Base-by-base conservation (phyloP, 768 basidiomycete species). In the Sporobolomyces pararoseus region DNA sequence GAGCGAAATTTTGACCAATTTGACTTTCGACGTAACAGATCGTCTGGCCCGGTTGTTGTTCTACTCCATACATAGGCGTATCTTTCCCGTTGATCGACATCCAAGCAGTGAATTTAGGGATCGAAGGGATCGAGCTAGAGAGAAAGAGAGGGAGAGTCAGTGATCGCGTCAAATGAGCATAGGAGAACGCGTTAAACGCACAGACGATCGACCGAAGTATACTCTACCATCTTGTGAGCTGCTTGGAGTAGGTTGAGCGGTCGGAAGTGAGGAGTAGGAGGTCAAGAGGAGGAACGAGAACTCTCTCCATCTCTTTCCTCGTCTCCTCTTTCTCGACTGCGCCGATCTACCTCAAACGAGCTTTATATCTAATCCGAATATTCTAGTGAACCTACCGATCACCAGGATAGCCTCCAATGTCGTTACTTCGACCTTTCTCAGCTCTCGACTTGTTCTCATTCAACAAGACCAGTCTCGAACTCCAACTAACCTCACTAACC, bases 391-490 rank as follows among this genome's bases (percentile, higher is more conserved):
- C n/a, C n/a, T n/a, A n/a, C n/a, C n/a, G n/a, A n/a, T n/a, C n/a
- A n/a, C n/a, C n/a, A n/a, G n/a, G n/a, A n/a, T n/a, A n/a, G 25
- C 51, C 32, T 54, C 35, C 6, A 34, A 77, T 77, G 77, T 74
- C 74, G 16, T 59, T 76, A 14, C 52, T 77, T 1, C 66, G 77
- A 7, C 75, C 75, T 3, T 74, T 76, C 64, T 63, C 66, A 25
- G 72, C 77, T 7, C 64, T 65, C 23, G 77, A 77, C 62, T 57
- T 77, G 31, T 76, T 76, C 64, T 47, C 53, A 29, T 72, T 77
- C 71, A 77, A 77, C 72, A 39, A 55, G 19, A 72, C 76, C 70
- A 98, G 98, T 80, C 81, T 95, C 77, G 95, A 98, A n/a, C n/a
- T n/a, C n/a, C n/a, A n/a, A n/a, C n/a, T n/a, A n/a, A n/a, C n/a